A percentile compares a stretch with the other conserved stretches of the same genome.
phyloP scores from a whole-genome alignment of 176 grass and related monocot genomes.

The Eleusine coracana region DNA sequence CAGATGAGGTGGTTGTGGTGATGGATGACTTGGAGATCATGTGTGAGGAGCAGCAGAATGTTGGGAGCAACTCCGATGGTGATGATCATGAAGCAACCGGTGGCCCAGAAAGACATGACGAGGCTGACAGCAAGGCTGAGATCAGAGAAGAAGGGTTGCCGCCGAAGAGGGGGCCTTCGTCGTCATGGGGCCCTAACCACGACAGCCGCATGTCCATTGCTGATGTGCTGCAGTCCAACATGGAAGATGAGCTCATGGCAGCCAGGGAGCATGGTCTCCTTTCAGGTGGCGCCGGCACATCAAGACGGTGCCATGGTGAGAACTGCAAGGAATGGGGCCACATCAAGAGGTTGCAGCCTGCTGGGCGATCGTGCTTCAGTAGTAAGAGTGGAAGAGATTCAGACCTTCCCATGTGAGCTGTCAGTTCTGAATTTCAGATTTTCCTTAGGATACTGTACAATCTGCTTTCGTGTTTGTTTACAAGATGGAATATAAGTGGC shows the following conservation, averaged over 20 bases:
- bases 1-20: constrained; percentile 39
- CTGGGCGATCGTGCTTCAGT: constrained; percentile 60
- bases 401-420: constrained; percentile 51
- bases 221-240: constrained; percentile 63
- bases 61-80: neutral
- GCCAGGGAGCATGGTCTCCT: constrained; percentile 65
- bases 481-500: constrained; percentile 24
- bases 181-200: neutral
- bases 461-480: constrained; percentile 25
- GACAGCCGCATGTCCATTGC: constrained; percentile 64
- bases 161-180: constrained; percentile 14
- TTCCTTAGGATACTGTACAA: constrained; percentile 40
- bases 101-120: constrained; percentile 14
- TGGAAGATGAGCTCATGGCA: constrained; percentile 69
- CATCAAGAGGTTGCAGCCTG: constrained; percentile 65
- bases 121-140: constrained; percentile 53
- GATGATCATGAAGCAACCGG: constrained; percentile 17
- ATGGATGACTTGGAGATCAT: constrained; percentile 47
- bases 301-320: constrained; percentile 40
- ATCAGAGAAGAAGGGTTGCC: constrained; percentile 47
- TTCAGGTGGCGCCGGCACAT: constrained; percentile 42
- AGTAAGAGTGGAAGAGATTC: constrained; percentile 52
- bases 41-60: constrained; percentile 40
- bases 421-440: constrained; percentile 24
- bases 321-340: constrained; percentile 45